phyloP scores from a whole-genome alignment of 176 grass and related monocot genomes.

The Metroxylon sagu region DNA sequence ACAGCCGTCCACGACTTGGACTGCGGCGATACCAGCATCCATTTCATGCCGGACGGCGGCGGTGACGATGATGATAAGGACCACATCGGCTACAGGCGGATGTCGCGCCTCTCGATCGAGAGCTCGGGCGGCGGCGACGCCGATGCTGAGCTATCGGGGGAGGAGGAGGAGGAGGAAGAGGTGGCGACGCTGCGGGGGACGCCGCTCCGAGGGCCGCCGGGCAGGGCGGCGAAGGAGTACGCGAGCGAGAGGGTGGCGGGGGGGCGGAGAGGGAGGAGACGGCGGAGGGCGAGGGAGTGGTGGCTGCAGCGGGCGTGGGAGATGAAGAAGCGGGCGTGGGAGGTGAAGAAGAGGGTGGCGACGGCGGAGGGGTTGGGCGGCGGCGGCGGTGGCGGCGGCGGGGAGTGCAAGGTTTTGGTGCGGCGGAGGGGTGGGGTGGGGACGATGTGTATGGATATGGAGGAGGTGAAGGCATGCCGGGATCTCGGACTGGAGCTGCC shows the following conservation, averaged over 20 bases:
- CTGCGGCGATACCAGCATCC: too few relatives aligned
- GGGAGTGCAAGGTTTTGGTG: constrained; percentile 14
- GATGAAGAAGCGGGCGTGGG: constrained; percentile 36
- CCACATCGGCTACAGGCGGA: constrained; percentile 8
- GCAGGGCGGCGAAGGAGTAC: not conserved
- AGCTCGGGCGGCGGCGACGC: constrained; percentile 37
- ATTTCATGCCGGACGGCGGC: too few relatives aligned
- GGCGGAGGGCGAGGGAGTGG: constrained; percentile 41
- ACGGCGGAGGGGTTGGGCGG: constrained; percentile 18
- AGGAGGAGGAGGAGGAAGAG: constrained; percentile 16
- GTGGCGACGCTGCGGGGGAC: constrained; percentile 13
- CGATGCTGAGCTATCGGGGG: constrained; percentile 32
- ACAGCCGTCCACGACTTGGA: too few relatives aligned
- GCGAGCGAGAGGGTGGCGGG: not conserved
- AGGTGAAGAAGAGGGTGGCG: constrained; percentile 19
- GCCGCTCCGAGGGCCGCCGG: constrained; percentile 28
- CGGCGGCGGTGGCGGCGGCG: constrained; percentile 26
- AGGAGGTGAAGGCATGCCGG: constrained; percentile 62
- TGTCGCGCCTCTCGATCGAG: constrained; percentile 39
- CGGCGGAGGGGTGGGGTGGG: constrained; percentile 13
- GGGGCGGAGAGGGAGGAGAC: constrained; percentile 31
- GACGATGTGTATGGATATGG: constrained; percentile 55
- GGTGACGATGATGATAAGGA: not conserved
- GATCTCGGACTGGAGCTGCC: constrained; percentile 67
- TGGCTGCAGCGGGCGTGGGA: constrained; percentile 60